Conservation (phyloP, 2,329 filamentous ascomycete species). For the Fusarium haematococcum region DNA sequence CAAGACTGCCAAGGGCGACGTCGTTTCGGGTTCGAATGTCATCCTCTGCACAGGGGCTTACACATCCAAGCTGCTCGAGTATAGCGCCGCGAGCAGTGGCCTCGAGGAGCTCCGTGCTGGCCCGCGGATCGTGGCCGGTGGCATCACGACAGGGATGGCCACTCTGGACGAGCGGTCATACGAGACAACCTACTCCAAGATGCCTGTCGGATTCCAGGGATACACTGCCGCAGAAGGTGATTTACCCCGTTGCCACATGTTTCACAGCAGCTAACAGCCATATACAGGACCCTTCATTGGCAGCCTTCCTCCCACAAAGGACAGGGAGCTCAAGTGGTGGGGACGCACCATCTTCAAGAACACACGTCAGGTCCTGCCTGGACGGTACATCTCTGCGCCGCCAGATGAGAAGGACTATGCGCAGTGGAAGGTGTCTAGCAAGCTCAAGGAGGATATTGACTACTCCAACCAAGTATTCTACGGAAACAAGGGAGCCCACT, state of each 20-base stretch:
- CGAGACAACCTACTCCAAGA: constrained; percentile 54
- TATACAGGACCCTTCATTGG: constrained; percentile 67
- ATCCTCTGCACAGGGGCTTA: constrained; percentile 69
- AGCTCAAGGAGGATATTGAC: constrained; percentile 69
- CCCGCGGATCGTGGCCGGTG: constrained; percentile 67
- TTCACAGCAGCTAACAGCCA: constrained; percentile 35
- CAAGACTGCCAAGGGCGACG: constrained; percentile 56
- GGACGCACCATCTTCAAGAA: constrained; percentile 70
- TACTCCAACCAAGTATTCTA: constrained; percentile 69
- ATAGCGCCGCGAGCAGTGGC: constrained; percentile 62
- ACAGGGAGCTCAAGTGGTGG: constrained; percentile 70
- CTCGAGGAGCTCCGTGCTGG: constrained; percentile 62
- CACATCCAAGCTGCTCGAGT: constrained; percentile 66
- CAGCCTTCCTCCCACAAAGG: constrained; percentile 65
- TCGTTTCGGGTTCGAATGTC: constrained; percentile 61
- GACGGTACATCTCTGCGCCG: constrained; percentile 67
- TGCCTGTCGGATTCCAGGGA: constrained; percentile 62
- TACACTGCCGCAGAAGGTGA: constrained; percentile 52
- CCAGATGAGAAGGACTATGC: constrained; percentile 67
- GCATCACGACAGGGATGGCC: constrained; percentile 69
- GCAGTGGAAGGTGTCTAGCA: constrained; percentile 70
- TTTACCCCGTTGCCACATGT: constrained; percentile 30
- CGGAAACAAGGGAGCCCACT: constrained; percentile 64
- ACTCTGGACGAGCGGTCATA: constrained; percentile 61
- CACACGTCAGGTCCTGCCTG: constrained; percentile 63